Conservation (phyloP, 1,284 basidiomycete species). For the Ganoderma boninense region DNA sequence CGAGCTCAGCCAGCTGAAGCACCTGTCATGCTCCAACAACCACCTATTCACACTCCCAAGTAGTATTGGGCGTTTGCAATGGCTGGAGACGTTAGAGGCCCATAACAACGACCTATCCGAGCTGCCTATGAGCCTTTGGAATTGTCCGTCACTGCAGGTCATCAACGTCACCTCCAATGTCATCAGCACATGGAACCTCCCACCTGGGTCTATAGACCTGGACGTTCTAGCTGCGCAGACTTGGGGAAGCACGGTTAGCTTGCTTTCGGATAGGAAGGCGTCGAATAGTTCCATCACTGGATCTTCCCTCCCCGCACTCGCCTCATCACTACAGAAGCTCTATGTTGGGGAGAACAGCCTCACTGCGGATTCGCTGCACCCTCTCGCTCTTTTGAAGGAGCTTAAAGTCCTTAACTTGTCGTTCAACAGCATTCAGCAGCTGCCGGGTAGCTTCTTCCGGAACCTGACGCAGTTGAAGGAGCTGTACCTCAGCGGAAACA, state of each 20-base stretch:
- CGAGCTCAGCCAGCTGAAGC: constrained; percentile 74
- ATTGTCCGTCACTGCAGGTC: constrained; percentile 76
- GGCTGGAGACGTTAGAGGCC: constrained; percentile 82
- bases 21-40: constrained; percentile 92
- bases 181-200: constrained; percentile 78
- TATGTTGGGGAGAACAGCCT: constrained; percentile 93
- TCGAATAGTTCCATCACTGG: constrained; percentile 48
- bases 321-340: constrained; percentile 77
- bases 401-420: constrained; percentile 90
- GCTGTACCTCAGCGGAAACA: constrained; percentile 94
- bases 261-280: constrained; percentile 50
- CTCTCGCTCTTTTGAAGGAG: constrained; percentile 78
- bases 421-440: constrained; percentile 95
- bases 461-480: constrained; percentile 79
- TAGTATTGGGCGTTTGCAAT: constrained; percentile 81
- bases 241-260: constrained; percentile 23
- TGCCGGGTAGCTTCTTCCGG: constrained; percentile 82
- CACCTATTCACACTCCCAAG: constrained; percentile 82
- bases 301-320: constrained; percentile 69
- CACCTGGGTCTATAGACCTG: constrained; percentile 40
- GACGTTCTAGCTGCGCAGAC: constrained; percentile 19
- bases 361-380: constrained; percentile 83
- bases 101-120: constrained; percentile 93
- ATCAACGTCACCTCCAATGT: constrained; percentile 95
- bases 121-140: constrained; percentile 86